Percentiles rank a stretch among this genome's conserved stretches.
Evolutionary conservation across 805 yeast species (phyloP).

Genomic region (Saccharomyces mikatae): DNA sequence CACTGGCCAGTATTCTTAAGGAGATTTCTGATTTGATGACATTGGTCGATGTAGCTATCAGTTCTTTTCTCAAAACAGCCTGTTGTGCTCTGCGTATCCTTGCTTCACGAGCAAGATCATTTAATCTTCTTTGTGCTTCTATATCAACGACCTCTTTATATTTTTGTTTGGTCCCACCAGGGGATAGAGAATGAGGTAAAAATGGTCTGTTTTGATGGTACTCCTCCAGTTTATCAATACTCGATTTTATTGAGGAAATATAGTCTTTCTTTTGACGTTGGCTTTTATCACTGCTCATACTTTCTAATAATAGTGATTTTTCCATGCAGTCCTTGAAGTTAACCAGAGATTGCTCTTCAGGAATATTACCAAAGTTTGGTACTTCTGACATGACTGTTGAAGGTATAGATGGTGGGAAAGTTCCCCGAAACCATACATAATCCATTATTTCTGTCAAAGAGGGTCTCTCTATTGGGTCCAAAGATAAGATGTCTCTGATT

Average conservation of each 20-base stretch:
- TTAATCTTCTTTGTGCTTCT: slow-evolving; percentile 28
- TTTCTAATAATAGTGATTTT: slow-evolving; percentile 44
- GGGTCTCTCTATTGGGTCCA: slow-evolving; percentile 79
- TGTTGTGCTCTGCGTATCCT: slow-evolving; percentile 31
- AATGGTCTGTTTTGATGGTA: slow-evolving; percentile 46
- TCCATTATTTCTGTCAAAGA: slow-evolving; percentile 67
- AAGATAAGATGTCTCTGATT: slow-evolving; percentile 62
- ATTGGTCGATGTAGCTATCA: slow-evolving; percentile 31
- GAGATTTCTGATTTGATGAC: slow-evolving; percentile 32
- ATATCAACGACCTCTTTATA: slow-evolving; percentile 61
- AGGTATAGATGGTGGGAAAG: slow-evolving; percentile 70
- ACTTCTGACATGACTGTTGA: slow-evolving; percentile 39
- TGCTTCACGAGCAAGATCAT: slow-evolving; percentile 30
- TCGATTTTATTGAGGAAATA: slow-evolving; percentile 7
- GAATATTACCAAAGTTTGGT: slow-evolving; percentile 52
- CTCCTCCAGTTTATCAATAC: slow-evolving; percentile 28
- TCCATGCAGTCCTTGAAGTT: slow-evolving; percentile 63
- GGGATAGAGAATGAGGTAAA: slow-evolving; percentile 84
- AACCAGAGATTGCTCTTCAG: slow-evolving; percentile 52
- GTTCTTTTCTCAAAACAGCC: slow-evolving; percentile 23
- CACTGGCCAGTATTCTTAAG: slow-evolving; percentile 35
- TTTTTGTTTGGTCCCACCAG: slow-evolving; percentile 82
- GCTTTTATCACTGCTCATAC: neutral
- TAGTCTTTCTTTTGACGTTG: neutral
- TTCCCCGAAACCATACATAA: slow-evolving; percentile 80